A percentile compares a stretch with the other conserved stretches of the same genome.
These are phyloP conservation scores for Schizosaccharomyces lindneri DNA, from an alignment of 805 yeast genomes.

Conservation along the genomic window DNA sequence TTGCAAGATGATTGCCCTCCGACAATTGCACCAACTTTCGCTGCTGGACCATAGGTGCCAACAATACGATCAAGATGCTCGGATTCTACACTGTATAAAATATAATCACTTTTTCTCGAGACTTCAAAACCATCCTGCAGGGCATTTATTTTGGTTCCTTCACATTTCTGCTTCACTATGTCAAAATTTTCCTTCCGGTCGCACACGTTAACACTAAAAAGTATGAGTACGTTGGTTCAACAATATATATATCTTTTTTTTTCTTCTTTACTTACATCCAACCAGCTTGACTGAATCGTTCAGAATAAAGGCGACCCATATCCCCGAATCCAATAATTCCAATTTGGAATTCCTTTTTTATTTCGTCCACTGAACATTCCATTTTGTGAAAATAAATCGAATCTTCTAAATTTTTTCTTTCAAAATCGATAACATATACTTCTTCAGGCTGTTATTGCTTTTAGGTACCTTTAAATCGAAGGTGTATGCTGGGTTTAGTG, in stretches of 20 bases:
- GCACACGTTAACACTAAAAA: slow-evolving; percentile 45
- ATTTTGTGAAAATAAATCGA: slow-evolving; percentile 2
- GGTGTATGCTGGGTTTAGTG: no score
- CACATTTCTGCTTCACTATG: slow-evolving; percentile 16
- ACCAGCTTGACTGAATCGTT: slow-evolving; percentile 51
- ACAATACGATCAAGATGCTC: slow-evolving; percentile 57
- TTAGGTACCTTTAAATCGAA: no score
- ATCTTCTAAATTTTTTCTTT: background rate
- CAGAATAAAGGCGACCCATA: slow-evolving; percentile 82
- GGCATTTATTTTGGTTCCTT: slow-evolving; percentile 19
- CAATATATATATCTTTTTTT: background rate
- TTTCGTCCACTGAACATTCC: slow-evolving; percentile 9
- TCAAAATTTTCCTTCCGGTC: slow-evolving; percentile 47
- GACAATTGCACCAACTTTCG: slow-evolving; percentile 68
- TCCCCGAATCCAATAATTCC: slow-evolving; percentile 94
- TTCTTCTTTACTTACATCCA: slow-evolving; percentile 25
- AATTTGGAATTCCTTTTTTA: slow-evolving; percentile 27
- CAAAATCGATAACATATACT: no score
- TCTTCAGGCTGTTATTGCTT: no score
- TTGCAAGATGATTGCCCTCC: slow-evolving; percentile 98
- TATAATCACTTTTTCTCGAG: slow-evolving; percentile 55
- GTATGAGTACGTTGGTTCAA: background rate
- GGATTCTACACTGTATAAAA: slow-evolving; percentile 83
- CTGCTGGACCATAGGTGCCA: slow-evolving; percentile 53
- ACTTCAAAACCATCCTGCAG: slow-evolving; percentile 64